Evolutionary conservation across 768 basidiomycete species (phyloP).

Genomic region (Tremella mesenterica): DNA sequence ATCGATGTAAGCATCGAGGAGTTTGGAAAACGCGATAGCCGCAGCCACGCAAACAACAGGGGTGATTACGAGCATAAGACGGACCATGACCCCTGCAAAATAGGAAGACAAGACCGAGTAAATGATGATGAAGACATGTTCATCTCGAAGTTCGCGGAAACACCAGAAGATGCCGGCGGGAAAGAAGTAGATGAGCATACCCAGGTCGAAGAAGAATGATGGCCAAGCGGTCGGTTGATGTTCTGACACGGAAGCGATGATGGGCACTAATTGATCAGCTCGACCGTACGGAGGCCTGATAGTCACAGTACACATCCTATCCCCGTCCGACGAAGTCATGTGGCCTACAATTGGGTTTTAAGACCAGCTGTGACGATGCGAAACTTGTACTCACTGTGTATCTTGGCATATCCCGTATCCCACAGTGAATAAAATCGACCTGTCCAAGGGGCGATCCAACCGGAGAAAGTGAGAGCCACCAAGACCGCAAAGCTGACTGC

Average conservation of each 20-base stretch:
- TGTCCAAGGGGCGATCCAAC: slow-evolving; percentile 99
- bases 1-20: slow-evolving; percentile 85
- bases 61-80: slow-evolving; percentile 92
- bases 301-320: not conserved
- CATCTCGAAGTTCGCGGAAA: slow-evolving; percentile 89
- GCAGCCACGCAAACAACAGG: slow-evolving; percentile 91
- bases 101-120: slow-evolving; percentile 93
- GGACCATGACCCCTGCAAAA: slow-evolving; percentile 99
- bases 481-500: slow-evolving; percentile 64
- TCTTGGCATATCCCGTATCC: slow-evolving; percentile 99
- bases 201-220: slow-evolving; percentile 98
- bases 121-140: slow-evolving; percentile 97
- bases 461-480: slow-evolving; percentile 75
- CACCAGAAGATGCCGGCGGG: slow-evolving; percentile 90
- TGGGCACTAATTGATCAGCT: slow-evolving; percentile 54
- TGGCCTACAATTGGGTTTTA: not conserved
- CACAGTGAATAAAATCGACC: slow-evolving; percentile 98
- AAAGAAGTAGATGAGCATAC: slow-evolving; percentile 95
- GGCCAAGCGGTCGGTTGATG: slow-evolving; percentile 99
- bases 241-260: slow-evolving; percentile 97
- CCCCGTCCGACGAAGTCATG: not conserved
- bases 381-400: slow-evolving; percentile 58
- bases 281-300: not conserved
- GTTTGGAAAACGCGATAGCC: slow-evolving; percentile 77
- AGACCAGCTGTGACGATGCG: slow-evolving; percentile 6